These are phyloP conservation scores for Nemania serpens DNA, from an alignment of 2,329 filamentous ascomycete species.

Conservation along the genomic window DNA sequence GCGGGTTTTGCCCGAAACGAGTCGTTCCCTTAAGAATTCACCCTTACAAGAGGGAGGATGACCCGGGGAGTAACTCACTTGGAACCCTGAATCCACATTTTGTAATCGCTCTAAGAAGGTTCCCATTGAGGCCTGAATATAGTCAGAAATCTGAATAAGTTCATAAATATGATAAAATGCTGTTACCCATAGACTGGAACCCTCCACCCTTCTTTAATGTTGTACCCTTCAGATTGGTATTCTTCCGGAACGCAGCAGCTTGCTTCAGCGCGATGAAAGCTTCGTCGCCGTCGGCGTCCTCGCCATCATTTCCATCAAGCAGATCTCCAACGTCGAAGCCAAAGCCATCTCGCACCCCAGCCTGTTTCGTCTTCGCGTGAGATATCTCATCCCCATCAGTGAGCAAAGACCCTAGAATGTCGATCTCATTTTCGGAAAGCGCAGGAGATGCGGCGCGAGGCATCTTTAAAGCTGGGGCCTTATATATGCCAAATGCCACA, in stretches of 20 bases:
- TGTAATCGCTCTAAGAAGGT: constrained; percentile 86
- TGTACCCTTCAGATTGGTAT: constrained; percentile 79
- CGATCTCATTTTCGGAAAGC: constrained; percentile 85
- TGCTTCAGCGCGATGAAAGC: constrained; percentile 90
- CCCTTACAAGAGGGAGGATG: not conserved
- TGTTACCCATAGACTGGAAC: constrained; percentile 86
- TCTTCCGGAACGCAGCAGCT: constrained; percentile 85
- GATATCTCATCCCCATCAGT: constrained; percentile 59
- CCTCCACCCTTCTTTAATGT: constrained; percentile 94
- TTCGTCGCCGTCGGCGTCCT: constrained; percentile 72
- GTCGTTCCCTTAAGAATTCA: not conserved
- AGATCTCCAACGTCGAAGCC: constrained; percentile 65
- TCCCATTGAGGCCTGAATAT: constrained; percentile 69
- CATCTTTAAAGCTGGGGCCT: constrained; percentile 55
- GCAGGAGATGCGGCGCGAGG: constrained; percentile 78
- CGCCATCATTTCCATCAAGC: constrained; percentile 58
- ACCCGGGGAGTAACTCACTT: constrained; percentile 44
- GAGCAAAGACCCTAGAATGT: constrained; percentile 82
- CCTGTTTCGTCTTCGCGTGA: constrained; percentile 46
- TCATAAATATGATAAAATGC: constrained; percentile 16
- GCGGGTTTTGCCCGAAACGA: not conserved
- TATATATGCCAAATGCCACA: not conserved
- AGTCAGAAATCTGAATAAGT: constrained; percentile 3
- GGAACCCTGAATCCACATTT: constrained; percentile 95
- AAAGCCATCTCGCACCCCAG: constrained; percentile 45